phyloP scores from a whole-genome alignment of 1,284 basidiomycete species.

The Trichosporon sp. region DNA sequence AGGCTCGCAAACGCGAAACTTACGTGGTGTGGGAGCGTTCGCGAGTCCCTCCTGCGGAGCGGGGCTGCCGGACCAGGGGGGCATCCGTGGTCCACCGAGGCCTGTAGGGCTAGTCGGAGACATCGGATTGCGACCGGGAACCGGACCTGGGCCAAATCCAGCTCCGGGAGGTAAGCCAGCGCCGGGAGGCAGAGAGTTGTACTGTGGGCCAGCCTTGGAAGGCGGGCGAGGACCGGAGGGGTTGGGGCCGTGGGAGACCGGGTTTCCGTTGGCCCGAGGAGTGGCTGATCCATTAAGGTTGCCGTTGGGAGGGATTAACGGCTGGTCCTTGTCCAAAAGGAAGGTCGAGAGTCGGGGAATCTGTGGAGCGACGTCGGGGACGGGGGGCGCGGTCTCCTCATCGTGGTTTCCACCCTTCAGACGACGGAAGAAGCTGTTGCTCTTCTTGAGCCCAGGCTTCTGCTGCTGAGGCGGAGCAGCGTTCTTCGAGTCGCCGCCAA shows the following conservation, averaged over 20 bases:
- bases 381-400: background rate
- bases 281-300: background rate
- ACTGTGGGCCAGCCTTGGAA: background rate
- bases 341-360: slow-evolving; percentile 14
- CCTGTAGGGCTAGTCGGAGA: background rate
- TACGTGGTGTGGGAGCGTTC: background rate
- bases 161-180: background rate
- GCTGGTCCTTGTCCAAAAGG: background rate
- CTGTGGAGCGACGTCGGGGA: slow-evolving; percentile 8
- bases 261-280: background rate
- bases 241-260: background rate
- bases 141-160: background rate
- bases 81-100: background rate
- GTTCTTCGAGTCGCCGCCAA: background rate
- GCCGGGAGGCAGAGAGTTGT: background rate
- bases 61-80: background rate
- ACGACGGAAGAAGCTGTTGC: slow-evolving; percentile 15
- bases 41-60: background rate
- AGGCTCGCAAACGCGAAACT: background rate
- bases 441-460: slow-evolving; percentile 13
- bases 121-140: background rate
- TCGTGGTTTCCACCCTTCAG: slow-evolving; percentile 8
- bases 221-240: background rate
- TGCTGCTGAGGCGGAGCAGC: too few relatives aligned
- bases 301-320: background rate